A percentile compares a stretch with the other conserved stretches of the same genome.
These are phyloP conservation scores for Pyrenopolyporus hunteri DNA, from an alignment of 495 filamentous ascomycete species.

Conservation along the genomic window DNA sequence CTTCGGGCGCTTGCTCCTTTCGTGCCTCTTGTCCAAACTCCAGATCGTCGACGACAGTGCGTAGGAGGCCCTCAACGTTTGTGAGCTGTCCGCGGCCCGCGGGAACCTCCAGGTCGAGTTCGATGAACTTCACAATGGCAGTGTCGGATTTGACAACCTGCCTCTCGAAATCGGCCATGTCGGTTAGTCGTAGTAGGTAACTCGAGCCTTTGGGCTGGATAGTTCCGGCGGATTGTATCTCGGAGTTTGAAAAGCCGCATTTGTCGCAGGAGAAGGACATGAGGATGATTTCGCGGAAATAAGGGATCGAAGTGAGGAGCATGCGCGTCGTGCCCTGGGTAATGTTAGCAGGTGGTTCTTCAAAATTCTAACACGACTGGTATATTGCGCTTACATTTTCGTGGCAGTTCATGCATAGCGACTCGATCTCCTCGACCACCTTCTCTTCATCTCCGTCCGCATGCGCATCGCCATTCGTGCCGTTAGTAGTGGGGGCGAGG, in stretches of 20 bases:
- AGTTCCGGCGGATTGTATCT: conserved; percentile 86
- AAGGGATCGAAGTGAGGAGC: conserved; percentile 88
- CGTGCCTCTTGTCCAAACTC: conserved; percentile 74
- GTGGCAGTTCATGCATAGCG: conserved; percentile 65
- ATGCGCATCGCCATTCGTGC: conserved; percentile 31
- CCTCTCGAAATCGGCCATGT: conserved; percentile 74
- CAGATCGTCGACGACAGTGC: conserved; percentile 75
- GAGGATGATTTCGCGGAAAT: conserved; percentile 94
- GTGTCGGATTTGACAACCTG: conserved; percentile 92
- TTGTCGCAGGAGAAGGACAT: conserved; percentile 94
- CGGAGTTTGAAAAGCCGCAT: conserved; percentile 87
- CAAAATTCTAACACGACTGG: neutral
- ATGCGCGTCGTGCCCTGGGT: conserved; percentile 80
- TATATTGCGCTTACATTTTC: conserved; percentile 69
- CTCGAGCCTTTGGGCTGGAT: conserved; percentile 88
- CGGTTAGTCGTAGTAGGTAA: conserved; percentile 75
- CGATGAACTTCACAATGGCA: conserved; percentile 77
- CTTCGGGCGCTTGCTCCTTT: conserved; percentile 73
- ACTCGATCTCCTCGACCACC: conserved; percentile 66
- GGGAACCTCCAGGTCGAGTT: conserved; percentile 90
- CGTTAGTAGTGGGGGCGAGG: conserved; percentile 47
- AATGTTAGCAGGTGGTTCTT: conserved; percentile 9
- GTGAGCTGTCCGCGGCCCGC: conserved; percentile 86
- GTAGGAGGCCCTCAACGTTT: conserved; percentile 87
- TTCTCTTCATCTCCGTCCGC: conserved; percentile 57